Evolutionary conservation across 139 green algal species (phyloP).

Genomic region (Nannochloris sp.): DNA sequence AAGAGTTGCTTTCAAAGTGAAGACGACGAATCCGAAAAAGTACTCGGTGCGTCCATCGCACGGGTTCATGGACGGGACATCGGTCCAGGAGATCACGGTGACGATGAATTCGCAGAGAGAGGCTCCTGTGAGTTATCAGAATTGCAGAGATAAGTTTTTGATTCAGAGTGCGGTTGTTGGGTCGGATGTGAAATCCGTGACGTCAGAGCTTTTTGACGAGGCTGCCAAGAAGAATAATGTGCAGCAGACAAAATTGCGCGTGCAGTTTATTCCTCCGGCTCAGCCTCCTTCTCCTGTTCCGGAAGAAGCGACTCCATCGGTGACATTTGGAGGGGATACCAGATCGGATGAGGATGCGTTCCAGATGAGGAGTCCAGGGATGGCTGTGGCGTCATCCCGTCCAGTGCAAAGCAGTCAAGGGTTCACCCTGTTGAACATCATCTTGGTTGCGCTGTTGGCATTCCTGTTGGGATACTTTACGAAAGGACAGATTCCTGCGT

Average conservation of each 20-base stretch:
- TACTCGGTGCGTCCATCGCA: constrained; percentile 75
- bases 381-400: not conserved
- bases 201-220: constrained; percentile 43
- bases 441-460: constrained; percentile 38
- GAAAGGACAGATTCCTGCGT: not conserved
- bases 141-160: constrained; percentile 77
- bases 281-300: constrained; percentile 60
- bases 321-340: too few species aligned
- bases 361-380: not conserved
- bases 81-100: constrained; percentile 47
- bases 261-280: constrained; percentile 45
- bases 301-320: constrained; percentile 29
- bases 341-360: not conserved
- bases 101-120: constrained; percentile 52
- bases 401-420: not conserved
- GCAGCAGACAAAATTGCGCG: constrained; percentile 54
- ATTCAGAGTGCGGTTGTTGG: constrained; percentile 48
- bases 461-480: constrained; percentile 31
- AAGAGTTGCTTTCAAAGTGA: constrained; percentile 70
- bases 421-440: constrained; percentile 22
- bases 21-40: constrained; percentile 78
- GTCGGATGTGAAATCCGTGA: constrained; percentile 22
- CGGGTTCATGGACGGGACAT: constrained; percentile 41
- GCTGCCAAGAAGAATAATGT: constrained; percentile 25
- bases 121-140: constrained; percentile 20